Conservation (phyloP, 345 rosid genomes). For the Rhodomyrtus tomentosa region DNA sequence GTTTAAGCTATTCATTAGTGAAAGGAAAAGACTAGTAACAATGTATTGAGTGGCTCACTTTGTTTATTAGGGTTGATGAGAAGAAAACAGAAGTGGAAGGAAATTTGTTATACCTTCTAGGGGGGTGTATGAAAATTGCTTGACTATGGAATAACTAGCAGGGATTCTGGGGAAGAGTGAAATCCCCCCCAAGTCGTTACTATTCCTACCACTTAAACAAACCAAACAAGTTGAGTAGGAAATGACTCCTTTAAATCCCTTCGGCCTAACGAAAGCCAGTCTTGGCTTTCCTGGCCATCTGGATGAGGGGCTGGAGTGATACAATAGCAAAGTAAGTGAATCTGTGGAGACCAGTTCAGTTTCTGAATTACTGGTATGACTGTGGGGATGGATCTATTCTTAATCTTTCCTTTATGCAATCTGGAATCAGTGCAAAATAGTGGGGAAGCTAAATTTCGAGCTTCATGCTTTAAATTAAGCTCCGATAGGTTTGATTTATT, state of each 20-base stretch:
- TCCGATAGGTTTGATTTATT: background rate
- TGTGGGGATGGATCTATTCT: background rate
- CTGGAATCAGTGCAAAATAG: background rate
- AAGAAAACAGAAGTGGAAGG: background rate
- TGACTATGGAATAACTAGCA: background rate
- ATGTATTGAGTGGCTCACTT: background rate
- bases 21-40: background rate
- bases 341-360: background rate
- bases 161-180: background rate
- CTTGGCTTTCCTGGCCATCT: background rate
- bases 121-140: background rate
- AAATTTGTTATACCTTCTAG: background rate
- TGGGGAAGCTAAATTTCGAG: background rate
- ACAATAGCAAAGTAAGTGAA: background rate
- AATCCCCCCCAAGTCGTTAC: background rate
- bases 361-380: background rate
- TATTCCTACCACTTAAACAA: background rate
- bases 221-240: background rate
- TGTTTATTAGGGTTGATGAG: background rate
- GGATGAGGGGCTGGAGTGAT: background rate
- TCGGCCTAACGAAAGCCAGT: background rate
- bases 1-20: background rate
- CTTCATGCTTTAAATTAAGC: background rate
- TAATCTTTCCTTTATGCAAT: background rate
- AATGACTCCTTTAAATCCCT: background rate